phyloP scores from a whole-genome alignment of 2,329 filamentous ascomycete species.

The Penicillium sp. region DNA sequence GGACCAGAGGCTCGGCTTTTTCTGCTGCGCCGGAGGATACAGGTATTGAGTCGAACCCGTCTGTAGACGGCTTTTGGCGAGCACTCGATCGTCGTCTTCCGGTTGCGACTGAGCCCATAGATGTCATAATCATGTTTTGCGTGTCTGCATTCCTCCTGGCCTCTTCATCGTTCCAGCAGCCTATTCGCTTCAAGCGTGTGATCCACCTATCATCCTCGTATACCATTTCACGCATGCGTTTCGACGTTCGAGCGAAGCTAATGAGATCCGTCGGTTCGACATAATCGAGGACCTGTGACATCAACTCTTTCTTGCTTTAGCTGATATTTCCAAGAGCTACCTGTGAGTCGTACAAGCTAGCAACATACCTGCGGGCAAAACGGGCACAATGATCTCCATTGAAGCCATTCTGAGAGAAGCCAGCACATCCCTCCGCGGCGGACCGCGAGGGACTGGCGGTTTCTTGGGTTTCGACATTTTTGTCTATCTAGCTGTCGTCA shows the following conservation, averaged over 20 bases:
- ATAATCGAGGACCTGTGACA: slow-evolving; percentile 83
- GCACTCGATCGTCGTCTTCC: slow-evolving; percentile 7
- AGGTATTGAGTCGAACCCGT: slow-evolving; percentile 78
- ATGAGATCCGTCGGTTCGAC: slow-evolving; percentile 81
- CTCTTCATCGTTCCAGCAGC: slow-evolving; percentile 85
- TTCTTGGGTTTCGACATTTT: slow-evolving; percentile 51
- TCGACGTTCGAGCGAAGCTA: slow-evolving; percentile 77
- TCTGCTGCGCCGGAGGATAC: slow-evolving; percentile 42
- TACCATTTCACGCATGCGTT: slow-evolving; percentile 92
- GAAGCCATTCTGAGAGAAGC: slow-evolving; percentile 74
- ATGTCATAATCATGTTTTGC: not conserved
- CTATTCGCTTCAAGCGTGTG: slow-evolving; percentile 77
- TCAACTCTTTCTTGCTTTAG: slow-evolving; percentile 62
- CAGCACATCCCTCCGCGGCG: slow-evolving; percentile 56
- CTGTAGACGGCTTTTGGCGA: slow-evolving; percentile 27
- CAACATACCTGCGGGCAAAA: slow-evolving; percentile 71
- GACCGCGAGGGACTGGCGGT: slow-evolving; percentile 29
- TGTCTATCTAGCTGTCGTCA: slow-evolving; percentile 16
- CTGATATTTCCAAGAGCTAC: not conserved
- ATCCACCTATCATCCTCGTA: slow-evolving; percentile 98
- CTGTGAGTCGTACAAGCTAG: not conserved
- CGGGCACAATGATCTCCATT: slow-evolving; percentile 73
- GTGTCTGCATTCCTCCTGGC: slow-evolving; percentile 79
- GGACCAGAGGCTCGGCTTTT: slow-evolving; percentile 46
- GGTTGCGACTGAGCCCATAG: not conserved